Percentiles rank a stretch among this genome's conserved stretches.
Evolutionary conservation across 2,329 filamentous ascomycete genomes (phyloP).

Genomic region (Lachnellula occidentalis): DNA sequence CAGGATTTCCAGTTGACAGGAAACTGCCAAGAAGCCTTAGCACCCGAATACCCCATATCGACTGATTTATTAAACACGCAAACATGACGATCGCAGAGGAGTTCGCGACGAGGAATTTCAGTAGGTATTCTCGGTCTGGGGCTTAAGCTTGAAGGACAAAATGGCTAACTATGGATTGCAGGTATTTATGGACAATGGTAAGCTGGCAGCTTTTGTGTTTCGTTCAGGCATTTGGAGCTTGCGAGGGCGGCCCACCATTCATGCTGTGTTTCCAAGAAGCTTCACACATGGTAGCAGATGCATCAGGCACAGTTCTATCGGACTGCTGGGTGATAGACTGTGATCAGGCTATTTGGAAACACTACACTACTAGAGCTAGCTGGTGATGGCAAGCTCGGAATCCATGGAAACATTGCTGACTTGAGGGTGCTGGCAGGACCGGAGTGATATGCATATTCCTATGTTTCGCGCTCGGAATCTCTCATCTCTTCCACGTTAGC

Average conservation of each 20-base stretch:
- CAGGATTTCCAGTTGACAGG: too few relatives aligned
- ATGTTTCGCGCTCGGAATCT: slow-evolving; percentile 63
- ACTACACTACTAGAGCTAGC: too few relatives aligned
- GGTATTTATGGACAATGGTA: slow-evolving; percentile 75
- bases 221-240: background rate
- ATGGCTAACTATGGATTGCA: slow-evolving; percentile 32
- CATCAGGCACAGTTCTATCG: background rate
- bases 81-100: slow-evolving; percentile 68
- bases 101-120: slow-evolving; percentile 69
- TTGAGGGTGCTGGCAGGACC: slow-evolving; percentile 44
- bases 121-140: slow-evolving; percentile 41
- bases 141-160: background rate
- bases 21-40: slow-evolving; percentile 3
- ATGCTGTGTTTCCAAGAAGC: background rate
- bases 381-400: too few relatives aligned
- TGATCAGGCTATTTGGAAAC: too few relatives aligned
- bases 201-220: slow-evolving; percentile 30
- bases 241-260: background rate
- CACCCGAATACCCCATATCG: slow-evolving; percentile 4
- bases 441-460: slow-evolving; percentile 67
- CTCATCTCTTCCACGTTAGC: slow-evolving; percentile 57
- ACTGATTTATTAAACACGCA: slow-evolving; percentile 24
- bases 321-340: too few relatives aligned
- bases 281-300: background rate
- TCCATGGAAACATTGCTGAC: slow-evolving; percentile 11